Evolutionary conservation across 495 filamentous ascomycete genomes (phyloP).

Genomic region (Penicillium bovifimosum): DNA sequence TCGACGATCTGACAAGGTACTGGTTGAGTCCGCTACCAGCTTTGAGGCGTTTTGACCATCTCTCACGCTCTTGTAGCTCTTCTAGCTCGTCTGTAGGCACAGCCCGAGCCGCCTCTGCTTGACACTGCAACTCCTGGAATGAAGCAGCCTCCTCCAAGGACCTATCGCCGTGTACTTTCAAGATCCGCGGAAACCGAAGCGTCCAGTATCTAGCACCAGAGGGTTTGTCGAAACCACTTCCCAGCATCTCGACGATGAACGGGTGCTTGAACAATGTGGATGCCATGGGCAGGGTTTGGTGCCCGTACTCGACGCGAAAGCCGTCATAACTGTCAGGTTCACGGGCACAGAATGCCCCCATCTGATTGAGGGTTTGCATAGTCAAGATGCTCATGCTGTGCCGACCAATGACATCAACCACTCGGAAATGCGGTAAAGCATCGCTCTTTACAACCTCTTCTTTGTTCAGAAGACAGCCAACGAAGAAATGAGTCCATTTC

Average conservation of each 20-base stretch:
- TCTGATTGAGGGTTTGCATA: conserved; percentile 47
- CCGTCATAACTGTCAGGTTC: conserved; percentile 17
- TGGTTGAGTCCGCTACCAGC: conserved; percentile 32
- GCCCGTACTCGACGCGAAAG: conserved; percentile 34
- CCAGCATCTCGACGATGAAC: conserved; percentile 60
- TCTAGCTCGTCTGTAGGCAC: conserved; percentile 38
- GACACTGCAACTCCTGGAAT: conserved; percentile 50
- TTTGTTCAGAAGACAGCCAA: conserved; percentile 73
- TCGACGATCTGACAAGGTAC: conserved; percentile 26
- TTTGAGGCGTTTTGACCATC: conserved; percentile 53
- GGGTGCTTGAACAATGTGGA: conserved; percentile 53
- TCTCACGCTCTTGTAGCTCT: conserved; percentile 48
- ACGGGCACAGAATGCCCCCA: conserved; percentile 40
- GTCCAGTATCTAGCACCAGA: conserved; percentile 51
- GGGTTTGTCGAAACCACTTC: conserved; percentile 59
- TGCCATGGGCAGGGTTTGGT: conserved; percentile 26
- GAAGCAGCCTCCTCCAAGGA: conserved; percentile 50
- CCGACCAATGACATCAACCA: conserved; percentile 53
- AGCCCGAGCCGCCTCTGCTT: conserved; percentile 46
- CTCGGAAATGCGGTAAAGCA: conserved; percentile 54
- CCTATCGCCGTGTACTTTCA: conserved; percentile 57
- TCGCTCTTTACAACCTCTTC: conserved; percentile 49
- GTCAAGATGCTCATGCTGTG: conserved; percentile 47
- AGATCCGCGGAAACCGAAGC: conserved; percentile 59
- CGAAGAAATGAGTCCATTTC: conserved; percentile 71